A percentile compares a stretch with the other conserved stretches of the same genome.
phyloP scores from a whole-genome alignment of 2,329 filamentous ascomycete genomes.

The Laburnicola sp. region DNA sequence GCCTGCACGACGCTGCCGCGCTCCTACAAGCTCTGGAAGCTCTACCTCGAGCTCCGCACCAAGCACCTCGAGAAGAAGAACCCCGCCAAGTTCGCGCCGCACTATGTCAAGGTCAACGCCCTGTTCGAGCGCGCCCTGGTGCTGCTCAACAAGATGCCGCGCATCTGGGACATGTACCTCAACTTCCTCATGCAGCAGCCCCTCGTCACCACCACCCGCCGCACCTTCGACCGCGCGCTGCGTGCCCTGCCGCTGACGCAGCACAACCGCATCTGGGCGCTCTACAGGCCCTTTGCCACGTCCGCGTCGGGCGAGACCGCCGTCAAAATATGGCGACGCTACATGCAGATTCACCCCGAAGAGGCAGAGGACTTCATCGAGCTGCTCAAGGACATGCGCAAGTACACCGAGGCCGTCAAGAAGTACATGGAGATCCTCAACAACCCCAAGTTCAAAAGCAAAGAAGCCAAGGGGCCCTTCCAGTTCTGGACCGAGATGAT shows the following conservation, averaged over 20 bases:
- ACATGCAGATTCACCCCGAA: constrained; percentile 96
- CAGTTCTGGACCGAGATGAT: constrained; percentile 99
- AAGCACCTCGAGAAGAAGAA: constrained; percentile 83
- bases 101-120: constrained; percentile 92
- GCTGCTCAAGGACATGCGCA: constrained; percentile 74
- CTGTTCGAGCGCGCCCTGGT: constrained; percentile 92
- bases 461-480: constrained; percentile 91
- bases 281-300: constrained; percentile 89
- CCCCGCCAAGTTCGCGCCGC: constrained; percentile 73
- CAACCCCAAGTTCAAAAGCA: constrained; percentile 87
- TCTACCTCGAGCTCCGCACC: constrained; percentile 85
- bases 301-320: constrained; percentile 88
- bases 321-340: constrained; percentile 89
- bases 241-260: constrained; percentile 91
- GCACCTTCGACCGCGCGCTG: constrained; percentile 88
- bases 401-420: constrained; percentile 88
- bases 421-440: constrained; percentile 92
- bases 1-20: constrained; percentile 87
- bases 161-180: constrained; percentile 98
- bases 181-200: constrained; percentile 88
- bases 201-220: constrained; percentile 81
- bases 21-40: constrained; percentile 98
- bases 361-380: constrained; percentile 95
- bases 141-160: constrained; percentile 97
- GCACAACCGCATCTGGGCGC: constrained; percentile 91